phyloP scores from a whole-genome alignment of 2,329 filamentous ascomycete genomes.

The Atkinsonella texensis region DNA sequence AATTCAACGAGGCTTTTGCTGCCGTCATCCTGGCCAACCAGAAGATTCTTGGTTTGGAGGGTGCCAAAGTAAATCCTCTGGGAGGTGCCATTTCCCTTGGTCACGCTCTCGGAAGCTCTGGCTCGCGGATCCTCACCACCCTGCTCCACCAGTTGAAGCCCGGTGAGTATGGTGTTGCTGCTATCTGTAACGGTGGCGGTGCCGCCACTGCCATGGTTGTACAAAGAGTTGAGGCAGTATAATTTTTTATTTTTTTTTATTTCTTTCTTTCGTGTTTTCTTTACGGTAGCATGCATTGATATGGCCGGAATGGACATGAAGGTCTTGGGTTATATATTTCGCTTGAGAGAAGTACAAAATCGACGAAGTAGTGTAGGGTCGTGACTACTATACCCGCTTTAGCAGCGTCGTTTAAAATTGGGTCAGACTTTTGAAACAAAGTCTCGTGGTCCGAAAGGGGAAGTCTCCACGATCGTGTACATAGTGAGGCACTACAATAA shows the following conservation, averaged over 20 bases:
- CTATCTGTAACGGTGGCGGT: slow-evolving; percentile 94
- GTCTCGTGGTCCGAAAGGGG: background rate
- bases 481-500: too few species aligned
- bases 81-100: slow-evolving; percentile 88
- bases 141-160: slow-evolving; percentile 83
- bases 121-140: slow-evolving; percentile 80
- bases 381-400: background rate
- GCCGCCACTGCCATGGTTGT: slow-evolving; percentile 87
- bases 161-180: slow-evolving; percentile 88
- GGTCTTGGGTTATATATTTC: background rate
- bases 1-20: slow-evolving; percentile 97
- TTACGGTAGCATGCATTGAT: background rate
- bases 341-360: background rate
- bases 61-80: slow-evolving; percentile 72
- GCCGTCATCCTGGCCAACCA: slow-evolving; percentile 91
- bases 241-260: slow-evolving; percentile 4
- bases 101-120: slow-evolving; percentile 87
- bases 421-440: background rate
- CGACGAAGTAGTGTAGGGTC: background rate
- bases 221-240: slow-evolving; percentile 59
- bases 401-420: background rate
- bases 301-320: background rate
- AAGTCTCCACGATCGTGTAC: too few species aligned
- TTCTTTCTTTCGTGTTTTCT: background rate
- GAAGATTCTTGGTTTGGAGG: slow-evolving; percentile 75